Evolutionary conservation across 306 rosid species (phyloP), one percentile per base, ranked within the genome.

Genomic region (Prunus mira): DNA sequence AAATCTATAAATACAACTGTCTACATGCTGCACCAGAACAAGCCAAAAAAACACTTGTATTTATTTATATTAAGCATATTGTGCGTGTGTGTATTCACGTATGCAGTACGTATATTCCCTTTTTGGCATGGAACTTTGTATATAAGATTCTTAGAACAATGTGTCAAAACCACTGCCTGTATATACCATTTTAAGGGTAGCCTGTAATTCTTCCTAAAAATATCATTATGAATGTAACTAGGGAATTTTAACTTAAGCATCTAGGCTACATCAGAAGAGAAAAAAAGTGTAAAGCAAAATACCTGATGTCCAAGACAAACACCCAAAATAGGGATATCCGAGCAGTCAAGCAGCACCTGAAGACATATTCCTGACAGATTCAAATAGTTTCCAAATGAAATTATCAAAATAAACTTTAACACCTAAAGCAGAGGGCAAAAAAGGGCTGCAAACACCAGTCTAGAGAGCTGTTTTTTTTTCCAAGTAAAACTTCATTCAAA

Each of bases 231-330:
- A 9, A 60, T 73, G 58, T 9, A 24, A 22, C 38, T 41, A 41
- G 24, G 54, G 6, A 19, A 45, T 17, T 45, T 73, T 14, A 19
- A 27, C 2, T 22, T 46, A 10, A 30, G 67, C 20, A 63, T 30
- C 46, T 47, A 49, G 11, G 1, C 57, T 41, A 34, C 24, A 9
- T 25, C 1, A 17, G 57, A 60, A 43, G 17, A 32, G 58, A 70
- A 51, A 12, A 34, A 24, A 25, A 27, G 50, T 49, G 71, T 49
- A 67, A 65, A 69, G 55, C 66, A 27, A 85, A 80, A 71, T 87
- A 92, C 99, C 97, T 95, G 98, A 82, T 95, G 99, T 74, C 99
- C 99, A 57, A 95, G 89, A 80, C 99, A 95, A 86, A 95, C 98
- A 76, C 97, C 99, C 79, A 95, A 81, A 78, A 95, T 78, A 75